phyloP scores from a whole-genome alignment of 768 basidiomycete species.

The Pleurotus ostreatus region DNA sequence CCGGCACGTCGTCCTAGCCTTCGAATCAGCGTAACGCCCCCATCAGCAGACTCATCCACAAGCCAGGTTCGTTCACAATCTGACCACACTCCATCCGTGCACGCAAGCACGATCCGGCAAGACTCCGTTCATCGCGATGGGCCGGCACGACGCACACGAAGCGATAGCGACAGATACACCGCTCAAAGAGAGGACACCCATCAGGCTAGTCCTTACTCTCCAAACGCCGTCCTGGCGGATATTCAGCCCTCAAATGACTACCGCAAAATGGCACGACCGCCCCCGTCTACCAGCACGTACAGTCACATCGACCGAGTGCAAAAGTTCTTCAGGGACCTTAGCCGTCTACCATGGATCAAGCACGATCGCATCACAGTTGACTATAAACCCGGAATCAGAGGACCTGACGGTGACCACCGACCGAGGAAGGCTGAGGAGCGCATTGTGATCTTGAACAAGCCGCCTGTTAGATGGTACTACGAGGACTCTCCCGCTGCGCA shows the following conservation, averaged over 20 bases:
- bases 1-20: constrained; percentile 1
- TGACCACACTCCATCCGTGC: background rate
- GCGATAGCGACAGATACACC: background rate
- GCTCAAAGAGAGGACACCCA: background rate
- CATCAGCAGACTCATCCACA: background rate
- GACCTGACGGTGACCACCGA: background rate
- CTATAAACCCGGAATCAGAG: background rate
- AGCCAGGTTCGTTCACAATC: background rate
- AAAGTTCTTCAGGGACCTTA: background rate
- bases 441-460: background rate
- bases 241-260: constrained; percentile 3
- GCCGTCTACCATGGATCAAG: background rate
- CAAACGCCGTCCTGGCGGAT: background rate
- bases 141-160: background rate
- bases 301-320: background rate
- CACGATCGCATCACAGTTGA: background rate
- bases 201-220: background rate
- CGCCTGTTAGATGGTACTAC: constrained; percentile 3
- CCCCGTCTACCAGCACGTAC: background rate
- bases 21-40: background rate
- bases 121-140: no score
- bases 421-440: background rate
- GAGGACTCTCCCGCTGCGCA: background rate
- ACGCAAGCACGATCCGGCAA: background rate
- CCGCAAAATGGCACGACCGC: background rate